Percentiles rank a stretch among this genome's conserved stretches.
Conservation (phyloP, 495 filamentous ascomycete genomes). For the Penicillium canariense region DNA sequence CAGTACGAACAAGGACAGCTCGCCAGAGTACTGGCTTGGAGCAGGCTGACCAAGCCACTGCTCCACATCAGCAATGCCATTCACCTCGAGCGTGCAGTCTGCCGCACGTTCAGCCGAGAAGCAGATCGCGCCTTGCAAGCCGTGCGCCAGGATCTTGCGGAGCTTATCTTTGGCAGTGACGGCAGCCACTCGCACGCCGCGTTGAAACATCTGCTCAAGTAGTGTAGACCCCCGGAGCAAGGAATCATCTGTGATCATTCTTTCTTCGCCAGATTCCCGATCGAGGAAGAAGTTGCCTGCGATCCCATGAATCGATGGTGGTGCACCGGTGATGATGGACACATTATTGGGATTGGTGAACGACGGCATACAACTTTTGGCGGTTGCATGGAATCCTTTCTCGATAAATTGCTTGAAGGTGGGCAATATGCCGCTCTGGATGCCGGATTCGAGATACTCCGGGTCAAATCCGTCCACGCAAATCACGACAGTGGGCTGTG, state of each 20-base stretch:
- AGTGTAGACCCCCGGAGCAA: constrained; percentile 33
- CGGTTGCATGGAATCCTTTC: constrained; percentile 31
- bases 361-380: constrained; percentile 36
- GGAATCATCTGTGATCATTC: constrained; percentile 35
- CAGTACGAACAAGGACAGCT: constrained; percentile 37
- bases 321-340: constrained; percentile 35
- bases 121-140: constrained; percentile 32
- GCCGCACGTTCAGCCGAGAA: constrained; percentile 34
- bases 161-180: constrained; percentile 42
- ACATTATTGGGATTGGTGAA: constrained; percentile 39
- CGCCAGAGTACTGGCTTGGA: constrained; percentile 35
- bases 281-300: constrained; percentile 40
- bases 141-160: constrained; percentile 31
- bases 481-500: constrained; percentile 29
- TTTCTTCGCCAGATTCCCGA: constrained; percentile 28
- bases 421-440: constrained; percentile 28
- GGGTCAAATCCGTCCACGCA: constrained; percentile 41
- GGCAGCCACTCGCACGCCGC: constrained; percentile 36
- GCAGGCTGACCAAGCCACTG: constrained; percentile 28
- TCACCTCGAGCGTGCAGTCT: constrained; percentile 21
- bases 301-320: constrained; percentile 32
- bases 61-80: constrained; percentile 29
- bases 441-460: constrained; percentile 28
- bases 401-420: constrained; percentile 25
- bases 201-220: constrained; percentile 31